Evolutionary conservation across 768 basidiomycete species (phyloP).

Genomic region (Pholiota microspora): DNA sequence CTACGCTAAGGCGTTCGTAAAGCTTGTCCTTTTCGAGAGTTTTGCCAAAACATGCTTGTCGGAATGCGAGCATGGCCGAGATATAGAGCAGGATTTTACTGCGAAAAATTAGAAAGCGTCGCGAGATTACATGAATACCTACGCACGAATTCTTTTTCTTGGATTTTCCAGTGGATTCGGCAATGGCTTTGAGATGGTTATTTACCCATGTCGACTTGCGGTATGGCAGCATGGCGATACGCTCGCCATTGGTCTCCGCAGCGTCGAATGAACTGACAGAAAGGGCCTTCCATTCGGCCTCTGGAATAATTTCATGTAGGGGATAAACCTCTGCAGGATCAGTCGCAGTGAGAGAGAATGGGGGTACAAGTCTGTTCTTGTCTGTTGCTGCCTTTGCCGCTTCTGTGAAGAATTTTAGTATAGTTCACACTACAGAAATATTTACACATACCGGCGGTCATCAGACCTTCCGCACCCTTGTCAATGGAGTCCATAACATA

Average conservation of each 20-base stretch:
- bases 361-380: slow-evolving; percentile 71
- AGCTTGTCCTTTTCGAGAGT: slow-evolving; percentile 48
- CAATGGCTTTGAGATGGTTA: slow-evolving; percentile 49
- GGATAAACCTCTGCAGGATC: slow-evolving; percentile 75
- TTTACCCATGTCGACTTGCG: slow-evolving; percentile 70
- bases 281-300: slow-evolving; percentile 77
- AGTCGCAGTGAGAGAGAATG: slow-evolving; percentile 62
- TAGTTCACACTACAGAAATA: not conserved
- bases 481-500: slow-evolving; percentile 85
- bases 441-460: slow-evolving; percentile 58
- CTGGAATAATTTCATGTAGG: slow-evolving; percentile 73
- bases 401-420: slow-evolving; percentile 38
- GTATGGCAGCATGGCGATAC: slow-evolving; percentile 58
- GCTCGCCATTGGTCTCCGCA: slow-evolving; percentile 45
- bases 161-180: slow-evolving; percentile 48
- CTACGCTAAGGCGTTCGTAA: slow-evolving; percentile 51
- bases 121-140: slow-evolving; percentile 3
- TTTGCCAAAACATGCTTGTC: slow-evolving; percentile 37
- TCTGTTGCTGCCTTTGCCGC: slow-evolving; percentile 65
- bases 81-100: slow-evolving; percentile 83
- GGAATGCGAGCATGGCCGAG: slow-evolving; percentile 76
- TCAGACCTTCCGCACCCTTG: slow-evolving; percentile 63
- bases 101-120: slow-evolving; percentile 2
- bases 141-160: slow-evolving; percentile 62
- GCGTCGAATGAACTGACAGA: slow-evolving; percentile 53